Percentiles rank a stretch among this genome's conserved stretches.
phyloP scores from a whole-genome alignment of 768 basidiomycete genomes.

The Pleurotus salmoneostramineus region DNA sequence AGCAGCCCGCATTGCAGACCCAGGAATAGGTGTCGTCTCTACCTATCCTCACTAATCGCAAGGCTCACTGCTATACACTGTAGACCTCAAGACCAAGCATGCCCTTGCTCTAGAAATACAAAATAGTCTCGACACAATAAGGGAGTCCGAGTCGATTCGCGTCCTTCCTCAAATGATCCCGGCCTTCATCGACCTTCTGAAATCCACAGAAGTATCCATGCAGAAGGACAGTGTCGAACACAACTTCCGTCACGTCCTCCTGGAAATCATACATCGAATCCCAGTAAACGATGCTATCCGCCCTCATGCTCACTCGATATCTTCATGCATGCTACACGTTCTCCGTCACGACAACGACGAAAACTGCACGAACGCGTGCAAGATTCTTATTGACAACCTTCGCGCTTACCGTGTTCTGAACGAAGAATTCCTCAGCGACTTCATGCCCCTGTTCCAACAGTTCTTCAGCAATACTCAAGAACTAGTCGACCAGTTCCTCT shows the following conservation, averaged over 20 bases:
- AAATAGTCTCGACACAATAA: constrained; percentile 75
- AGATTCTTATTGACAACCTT: constrained; percentile 86
- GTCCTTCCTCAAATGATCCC: constrained; percentile 72
- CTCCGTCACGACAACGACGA: constrained; percentile 94
- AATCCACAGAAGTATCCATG: constrained; percentile 61
- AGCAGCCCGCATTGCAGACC: constrained; percentile 72
- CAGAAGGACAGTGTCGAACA: constrained; percentile 69
- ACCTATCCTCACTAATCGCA: not conserved
- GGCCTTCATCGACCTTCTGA: constrained; percentile 67
- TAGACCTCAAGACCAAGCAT: constrained; percentile 72
- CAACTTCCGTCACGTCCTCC: constrained; percentile 79
- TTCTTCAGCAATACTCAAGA: constrained; percentile 70
- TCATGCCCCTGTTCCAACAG: constrained; percentile 77
- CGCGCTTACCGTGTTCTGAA: constrained; percentile 70
- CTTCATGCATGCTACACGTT: constrained; percentile 77
- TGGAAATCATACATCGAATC: constrained; percentile 88
- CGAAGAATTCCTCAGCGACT: constrained; percentile 73
- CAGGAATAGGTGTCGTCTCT: constrained; percentile 53
- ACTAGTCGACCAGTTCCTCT: constrained; percentile 72
- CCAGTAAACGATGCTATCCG: constrained; percentile 79
- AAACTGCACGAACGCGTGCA: constrained; percentile 86
- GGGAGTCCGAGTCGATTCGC: constrained; percentile 69
- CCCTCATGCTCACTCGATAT: constrained; percentile 61
- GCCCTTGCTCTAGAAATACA: constrained; percentile 73
- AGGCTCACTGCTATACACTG: constrained; percentile 1